A percentile compares a stretch with the other conserved stretches of the same genome.
These are phyloP conservation scores for Penicillium crustosum DNA, from an alignment of 2,329 filamentous ascomycete species.

Conservation along the genomic window DNA sequence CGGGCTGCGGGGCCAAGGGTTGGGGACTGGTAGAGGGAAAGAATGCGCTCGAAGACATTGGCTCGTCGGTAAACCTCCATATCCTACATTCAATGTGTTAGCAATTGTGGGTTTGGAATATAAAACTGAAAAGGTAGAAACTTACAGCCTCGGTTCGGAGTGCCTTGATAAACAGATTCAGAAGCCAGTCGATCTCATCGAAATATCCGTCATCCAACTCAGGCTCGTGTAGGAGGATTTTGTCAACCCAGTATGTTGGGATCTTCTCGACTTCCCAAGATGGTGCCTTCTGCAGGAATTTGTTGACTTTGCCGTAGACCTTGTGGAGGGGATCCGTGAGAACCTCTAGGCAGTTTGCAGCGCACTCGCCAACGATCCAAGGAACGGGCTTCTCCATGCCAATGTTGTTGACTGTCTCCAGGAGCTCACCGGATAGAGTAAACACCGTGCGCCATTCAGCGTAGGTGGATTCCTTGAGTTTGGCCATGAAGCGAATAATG, in stretches of 20 bases:
- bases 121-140: slow-evolving; percentile 1
- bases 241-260: slow-evolving; percentile 62
- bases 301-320: slow-evolving; percentile 83
- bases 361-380: slow-evolving; percentile 73
- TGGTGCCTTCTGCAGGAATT: slow-evolving; percentile 75
- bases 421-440: slow-evolving; percentile 74
- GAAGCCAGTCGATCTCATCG: slow-evolving; percentile 71
- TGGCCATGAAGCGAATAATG: slow-evolving; percentile 47
- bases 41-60: slow-evolving; percentile 71
- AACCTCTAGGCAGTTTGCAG: slow-evolving; percentile 67
- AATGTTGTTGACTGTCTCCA: slow-evolving; percentile 66
- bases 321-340: slow-evolving; percentile 74
- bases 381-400: slow-evolving; percentile 63
- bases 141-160: slow-evolving; percentile 54
- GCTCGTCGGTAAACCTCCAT: slow-evolving; percentile 54
- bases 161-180: slow-evolving; percentile 70
- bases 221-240: slow-evolving; percentile 71
- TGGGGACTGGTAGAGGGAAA: slow-evolving; percentile 67
- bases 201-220: slow-evolving; percentile 71
- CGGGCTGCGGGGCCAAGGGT: slow-evolving; percentile 61
- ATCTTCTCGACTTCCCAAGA: slow-evolving; percentile 65
- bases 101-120: background rate
- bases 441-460: slow-evolving; percentile 76
- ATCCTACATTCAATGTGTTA: slow-evolving; percentile 36
- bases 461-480: slow-evolving; percentile 63